Evolutionary conservation across 768 basidiomycete species (phyloP).

Genomic region (Russula abietina): DNA sequence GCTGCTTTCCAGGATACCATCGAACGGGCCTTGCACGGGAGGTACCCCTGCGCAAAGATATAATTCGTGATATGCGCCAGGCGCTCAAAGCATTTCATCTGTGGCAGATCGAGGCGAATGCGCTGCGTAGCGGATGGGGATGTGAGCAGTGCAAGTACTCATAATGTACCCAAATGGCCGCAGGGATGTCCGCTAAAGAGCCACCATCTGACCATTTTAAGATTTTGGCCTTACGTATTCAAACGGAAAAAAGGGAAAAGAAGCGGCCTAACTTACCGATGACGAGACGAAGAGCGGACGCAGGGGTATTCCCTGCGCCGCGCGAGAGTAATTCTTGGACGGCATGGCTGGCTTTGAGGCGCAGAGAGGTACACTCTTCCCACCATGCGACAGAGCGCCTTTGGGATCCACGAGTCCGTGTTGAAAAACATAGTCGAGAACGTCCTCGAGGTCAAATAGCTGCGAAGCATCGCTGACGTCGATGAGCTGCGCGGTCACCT

Average conservation of each 20-base stretch:
- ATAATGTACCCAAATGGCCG: conserved; percentile 43
- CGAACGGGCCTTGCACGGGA: conserved; percentile 33
- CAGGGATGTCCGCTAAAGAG: conserved; percentile 36
- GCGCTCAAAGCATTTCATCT: conserved; percentile 32
- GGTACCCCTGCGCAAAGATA: conserved; percentile 39
- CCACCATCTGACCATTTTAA: neutral
- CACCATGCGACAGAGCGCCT: conserved; percentile 40
- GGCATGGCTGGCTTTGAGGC: conserved; percentile 33
- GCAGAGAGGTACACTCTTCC: conserved; percentile 38
- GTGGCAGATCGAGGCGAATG: conserved; percentile 35
- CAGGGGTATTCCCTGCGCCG: conserved; percentile 40
- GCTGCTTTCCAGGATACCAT: conserved; percentile 39
- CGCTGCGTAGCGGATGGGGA: conserved; percentile 38
- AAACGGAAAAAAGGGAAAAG: no score
- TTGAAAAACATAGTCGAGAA: conserved; percentile 41
- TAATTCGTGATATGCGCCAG: conserved; percentile 46
- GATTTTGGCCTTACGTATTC: neutral
- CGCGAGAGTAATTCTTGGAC: conserved; percentile 36
- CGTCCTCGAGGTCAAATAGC: conserved; percentile 43
- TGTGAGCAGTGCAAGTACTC: conserved; percentile 34
- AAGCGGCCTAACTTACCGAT: conserved; percentile 34
- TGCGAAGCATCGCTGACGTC: conserved; percentile 40
- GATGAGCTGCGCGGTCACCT: conserved; percentile 42
- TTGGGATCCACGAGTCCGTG: conserved; percentile 44
- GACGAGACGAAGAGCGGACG: conserved; percentile 41